These are phyloP conservation scores for Candida namnaoensis DNA, from an alignment of 805 yeast species.

Conservation along the genomic window DNA sequence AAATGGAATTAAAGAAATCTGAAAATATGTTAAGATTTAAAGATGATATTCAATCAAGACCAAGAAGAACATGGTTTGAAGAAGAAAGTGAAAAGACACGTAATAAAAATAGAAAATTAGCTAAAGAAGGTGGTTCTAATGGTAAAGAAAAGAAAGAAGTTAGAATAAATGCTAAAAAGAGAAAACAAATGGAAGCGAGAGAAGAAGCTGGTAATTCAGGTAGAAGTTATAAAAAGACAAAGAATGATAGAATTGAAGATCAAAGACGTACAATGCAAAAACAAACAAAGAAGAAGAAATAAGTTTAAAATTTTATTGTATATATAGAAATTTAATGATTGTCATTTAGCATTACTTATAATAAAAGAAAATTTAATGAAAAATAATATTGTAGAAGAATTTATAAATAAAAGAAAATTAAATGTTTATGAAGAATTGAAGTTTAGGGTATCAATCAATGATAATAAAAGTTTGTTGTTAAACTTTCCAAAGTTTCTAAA, in stretches of 20 bases:
- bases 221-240: slow-evolving; percentile 75
- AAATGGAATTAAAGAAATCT: slow-evolving; percentile 82
- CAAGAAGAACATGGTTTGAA: slow-evolving; percentile 96
- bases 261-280: slow-evolving; percentile 32
- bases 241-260: slow-evolving; percentile 51
- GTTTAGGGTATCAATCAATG: slow-evolving; percentile 11
- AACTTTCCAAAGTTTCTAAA: slow-evolving; percentile 12
- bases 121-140: slow-evolving; percentile 19
- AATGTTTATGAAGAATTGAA: too few relatives aligned
- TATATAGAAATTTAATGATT: too few relatives aligned
- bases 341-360: too few relatives aligned
- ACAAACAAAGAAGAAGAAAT: slow-evolving; percentile 18
- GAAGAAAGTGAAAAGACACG: slow-evolving; percentile 30
- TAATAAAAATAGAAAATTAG: slow-evolving; percentile 23
- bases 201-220: slow-evolving; percentile 30
- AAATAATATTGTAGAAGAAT: too few relatives aligned
- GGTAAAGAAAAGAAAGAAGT: slow-evolving; percentile 14
- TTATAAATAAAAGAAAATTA: too few relatives aligned
- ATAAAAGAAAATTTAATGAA: too few relatives aligned
- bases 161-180: slow-evolving; percentile 49
- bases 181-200: slow-evolving; percentile 60
- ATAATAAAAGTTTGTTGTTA: slow-evolving; percentile 19
- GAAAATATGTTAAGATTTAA: slow-evolving; percentile 74
- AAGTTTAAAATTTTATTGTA: too few relatives aligned
- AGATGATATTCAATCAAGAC: slow-evolving; percentile 80